Base-by-base conservation (phyloP, 108 stramenopile genomes). In the Chaetoceros tenuissimus region DNA sequence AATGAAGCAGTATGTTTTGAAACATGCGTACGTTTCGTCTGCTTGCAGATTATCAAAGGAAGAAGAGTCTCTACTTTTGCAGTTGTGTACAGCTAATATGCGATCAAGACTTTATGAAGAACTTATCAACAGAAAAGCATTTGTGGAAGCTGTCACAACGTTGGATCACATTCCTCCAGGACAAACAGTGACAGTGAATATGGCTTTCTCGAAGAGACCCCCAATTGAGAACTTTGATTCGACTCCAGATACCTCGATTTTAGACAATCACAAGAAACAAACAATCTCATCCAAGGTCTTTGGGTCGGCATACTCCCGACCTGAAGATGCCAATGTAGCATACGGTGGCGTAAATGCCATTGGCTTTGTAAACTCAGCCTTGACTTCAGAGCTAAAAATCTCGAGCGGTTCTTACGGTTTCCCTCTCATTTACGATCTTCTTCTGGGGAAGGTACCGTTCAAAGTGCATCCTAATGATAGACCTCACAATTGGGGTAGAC, bases 401-500 rank as follows among this genome's bases (percentile, higher is more conserved):
- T 74, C 88, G 17, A 94, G 93, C 1, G 68, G 83, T 24, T 75
- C 82, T 57, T 90, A 95, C 48, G 98, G 98, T 20, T 99, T 99
- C 57, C 95, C 94, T 5, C 78, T 99, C 44, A 68, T 98, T 66
- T 99, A 98, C 68, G 95, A 96, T 56, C 55, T 98, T 51, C 66
- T 97, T 55, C 95, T 90, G 0, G 89, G 90, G 26, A 94, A 92
- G 16, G 87, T 99, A 28, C 72, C 64, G 18, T 87, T 97, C 67
- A 92, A 91, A 57, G 72, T 98, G 3, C 89, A 96, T 49, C 90
- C 96, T 3, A 92, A 84, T 48, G 98, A 99, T 60, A 82, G 80
- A 65, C 74, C 89, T 25, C 89, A 89, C 58, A 94, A 96, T 51
- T 94, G 94, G 93, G 98, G 94, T 21, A 59, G 95, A 46, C 63